phyloP scores from a whole-genome alignment of 768 basidiomycete genomes.

The Naematelia aurantialba region DNA sequence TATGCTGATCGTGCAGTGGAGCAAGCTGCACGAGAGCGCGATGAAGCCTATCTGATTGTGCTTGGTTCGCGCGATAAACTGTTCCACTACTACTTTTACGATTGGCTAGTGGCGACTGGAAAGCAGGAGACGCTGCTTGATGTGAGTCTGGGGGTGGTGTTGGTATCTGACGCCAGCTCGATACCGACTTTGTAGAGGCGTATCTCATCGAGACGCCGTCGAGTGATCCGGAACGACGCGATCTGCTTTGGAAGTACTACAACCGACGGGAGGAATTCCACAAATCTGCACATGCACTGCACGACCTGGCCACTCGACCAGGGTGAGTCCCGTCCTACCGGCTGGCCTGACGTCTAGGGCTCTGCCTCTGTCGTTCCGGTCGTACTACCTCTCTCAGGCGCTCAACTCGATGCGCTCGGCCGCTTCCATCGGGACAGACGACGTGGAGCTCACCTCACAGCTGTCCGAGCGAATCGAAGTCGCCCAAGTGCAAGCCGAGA shows the following conservation, averaged over 20 bases:
- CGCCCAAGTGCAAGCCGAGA: constrained; percentile 91
- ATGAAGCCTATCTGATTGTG: constrained; percentile 79
- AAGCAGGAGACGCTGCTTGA: constrained; percentile 85
- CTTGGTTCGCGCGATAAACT: constrained; percentile 81
- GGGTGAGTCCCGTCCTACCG: constrained; percentile 44
- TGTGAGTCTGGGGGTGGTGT: constrained; percentile 54
- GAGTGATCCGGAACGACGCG: constrained; percentile 34
- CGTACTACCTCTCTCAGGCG: constrained; percentile 90
- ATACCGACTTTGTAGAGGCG: constrained; percentile 80
- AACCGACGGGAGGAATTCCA: constrained; percentile 84
- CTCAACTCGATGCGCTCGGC: constrained; percentile 96
- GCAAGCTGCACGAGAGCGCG: constrained; percentile 68
- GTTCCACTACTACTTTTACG: constrained; percentile 90
- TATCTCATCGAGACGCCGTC: constrained; percentile 62
- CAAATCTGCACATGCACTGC: constrained; percentile 81
- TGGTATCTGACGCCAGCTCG: constrained; percentile 51
- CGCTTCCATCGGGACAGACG: constrained; percentile 72
- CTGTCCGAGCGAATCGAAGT: constrained; percentile 96
- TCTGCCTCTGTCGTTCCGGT: constrained; percentile 61
- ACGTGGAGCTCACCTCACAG: constrained; percentile 91
- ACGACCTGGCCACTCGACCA: constrained; percentile 74
- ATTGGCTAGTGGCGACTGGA: constrained; percentile 79
- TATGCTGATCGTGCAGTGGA: constrained; percentile 42
- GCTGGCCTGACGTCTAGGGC: constrained; percentile 18
- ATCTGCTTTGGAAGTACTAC: constrained; percentile 95